phyloP scores from a whole-genome alignment of 257 asterid species.

The Hygrophila difformis region DNA sequence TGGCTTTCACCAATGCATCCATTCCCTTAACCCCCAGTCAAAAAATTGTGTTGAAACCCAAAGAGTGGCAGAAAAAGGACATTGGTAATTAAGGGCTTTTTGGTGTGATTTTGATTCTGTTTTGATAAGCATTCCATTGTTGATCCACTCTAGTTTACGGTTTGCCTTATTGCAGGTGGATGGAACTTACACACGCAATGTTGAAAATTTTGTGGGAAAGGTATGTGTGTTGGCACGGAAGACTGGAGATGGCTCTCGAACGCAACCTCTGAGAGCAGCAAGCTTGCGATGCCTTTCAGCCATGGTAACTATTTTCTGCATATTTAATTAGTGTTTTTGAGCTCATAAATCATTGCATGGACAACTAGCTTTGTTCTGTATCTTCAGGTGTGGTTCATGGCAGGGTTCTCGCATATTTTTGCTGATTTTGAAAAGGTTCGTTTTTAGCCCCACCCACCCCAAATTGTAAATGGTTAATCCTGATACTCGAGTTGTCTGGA shows the following conservation, averaged over 20 bases:
- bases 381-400: slow-evolving; percentile 92
- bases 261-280: slow-evolving; percentile 61
- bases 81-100: neutral
- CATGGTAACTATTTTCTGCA: slow-evolving; percentile 44
- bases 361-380: slow-evolving; percentile 8
- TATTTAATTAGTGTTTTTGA: neutral
- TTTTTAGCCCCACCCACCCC: neutral
- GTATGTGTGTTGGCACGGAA: slow-evolving; percentile 59
- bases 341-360: neutral
- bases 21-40: neutral
- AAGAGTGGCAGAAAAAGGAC: neutral
- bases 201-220: slow-evolving; percentile 59
- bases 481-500: no score
- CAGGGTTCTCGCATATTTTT: slow-evolving; percentile 73
- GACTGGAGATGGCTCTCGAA: slow-evolving; percentile 53
- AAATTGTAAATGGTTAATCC: no score
- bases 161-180: slow-evolving; percentile 50
- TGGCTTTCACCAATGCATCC: neutral
- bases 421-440: slow-evolving; percentile 75
- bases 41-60: neutral
- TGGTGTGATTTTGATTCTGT: neutral
- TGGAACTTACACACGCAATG: slow-evolving; percentile 64
- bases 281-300: slow-evolving; percentile 92
- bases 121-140: neutral
- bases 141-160: slow-evolving; percentile 5